Base-by-base conservation (phyloP, 208 protist species). In the Wallacemonas sp. region DNA sequence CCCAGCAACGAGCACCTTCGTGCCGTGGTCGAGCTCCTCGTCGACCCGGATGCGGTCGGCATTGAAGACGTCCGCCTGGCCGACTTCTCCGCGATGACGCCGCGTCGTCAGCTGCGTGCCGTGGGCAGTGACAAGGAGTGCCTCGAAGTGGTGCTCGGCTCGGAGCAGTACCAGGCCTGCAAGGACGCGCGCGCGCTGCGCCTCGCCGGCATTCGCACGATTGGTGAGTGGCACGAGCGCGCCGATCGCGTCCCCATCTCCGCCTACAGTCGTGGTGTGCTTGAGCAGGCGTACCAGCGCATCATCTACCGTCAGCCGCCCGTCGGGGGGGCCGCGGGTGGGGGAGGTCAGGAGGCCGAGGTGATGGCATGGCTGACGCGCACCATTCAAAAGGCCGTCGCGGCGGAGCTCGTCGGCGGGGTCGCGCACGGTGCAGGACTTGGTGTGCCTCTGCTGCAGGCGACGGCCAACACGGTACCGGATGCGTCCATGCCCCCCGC, bases 341-440 rank as follows among this genome's bases (percentile, higher is more conserved):
- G 70, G n/a, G 41, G 57, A 18, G 38, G 70, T 61, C 52, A 25
- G 26, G 36, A 39, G n/a, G 26, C 76, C 10, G 78, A 86, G 67
- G 83, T 94, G 12, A 78, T 94, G 44, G 76, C 76, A n/a, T 94
- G 89, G 86, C 72, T 94, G 18, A 87, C 85, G 2, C 79, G 82
- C 32, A 82, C 89, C 1, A 92, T 94, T 65, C 82, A 87, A 39
- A 73, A 80, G 28, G 89, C 89, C 11, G 76, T 94, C n/a, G 79
- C 79, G 63, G 82, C 92, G 63, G 86, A 94, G 70, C 74, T 94
- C 32, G 77, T 74, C 77, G 23, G 71, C 63, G 18, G 59, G 62
- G 66, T 39, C 29, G 46, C 44, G 57, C 26, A 5, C 67, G 3
- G 7, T 28, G n/a, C 38, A 31, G 38, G 33, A 3, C n/a, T n/a